Evolutionary conservation across 305 asterid species (phyloP), one percentile per base, ranked within the genome.

Genomic region (Nicotiana rustica): DNA sequence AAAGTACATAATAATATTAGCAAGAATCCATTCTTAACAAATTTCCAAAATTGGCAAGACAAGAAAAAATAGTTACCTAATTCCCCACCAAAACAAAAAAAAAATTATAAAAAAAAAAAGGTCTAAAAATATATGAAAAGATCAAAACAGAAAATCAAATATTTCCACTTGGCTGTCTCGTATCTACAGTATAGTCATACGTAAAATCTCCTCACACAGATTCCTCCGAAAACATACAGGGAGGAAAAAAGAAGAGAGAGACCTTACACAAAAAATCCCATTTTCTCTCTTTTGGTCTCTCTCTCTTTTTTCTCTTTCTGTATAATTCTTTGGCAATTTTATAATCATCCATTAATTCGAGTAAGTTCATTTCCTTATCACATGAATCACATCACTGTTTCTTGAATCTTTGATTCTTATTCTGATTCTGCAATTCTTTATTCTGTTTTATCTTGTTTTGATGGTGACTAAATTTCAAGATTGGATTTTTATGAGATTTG

Each of bases 161-260:
- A 8, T 49, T 65, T 49, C 47, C 80, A 75, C 80, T 75, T 75
- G 80, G 12, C 80, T 75, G 9, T 18, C 36, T 71, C 13, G 12
- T 44, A 71, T 44, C 13, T 19, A 73, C 64, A 73, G 79, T 49
- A 14, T 21, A 14, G 64, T 49, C 79, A 64, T 8, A 52, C 47
- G 65, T 75, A 52, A 52, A 75, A 52, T 75, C 65, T 25, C 44
- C 44, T 29, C 47, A 6, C 59, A 52, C 41, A 75, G 80, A 14
- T 75, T 75, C 31, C 80, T 75, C 65, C 47, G 19, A 29, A 75
- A 8, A 52, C 80, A 3, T 2, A 52, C 10, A 7, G 10, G 13
- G 17, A 29, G 15, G 15, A 6, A 75, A 18, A 49, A 21, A 71
- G 19, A 47, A 17, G 80, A 75, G 70, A 65, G 80, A 75, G 44